Evolutionary conservation across 805 yeast genomes (phyloP).

Genomic region (Dipodascopsis uninucleata): DNA sequence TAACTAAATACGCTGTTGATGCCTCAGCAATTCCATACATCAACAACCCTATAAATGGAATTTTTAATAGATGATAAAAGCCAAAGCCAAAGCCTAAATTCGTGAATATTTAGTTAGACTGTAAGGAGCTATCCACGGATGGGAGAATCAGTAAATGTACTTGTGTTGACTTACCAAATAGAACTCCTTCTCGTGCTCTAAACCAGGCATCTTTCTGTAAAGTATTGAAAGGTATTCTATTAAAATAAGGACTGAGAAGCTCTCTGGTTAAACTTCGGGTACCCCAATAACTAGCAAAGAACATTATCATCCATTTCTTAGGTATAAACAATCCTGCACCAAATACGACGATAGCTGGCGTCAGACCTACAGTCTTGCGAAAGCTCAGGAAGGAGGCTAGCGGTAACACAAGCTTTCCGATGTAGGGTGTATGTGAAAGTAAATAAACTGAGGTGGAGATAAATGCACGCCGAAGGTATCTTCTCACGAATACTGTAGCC

Average conservation of each 20-base stretch:
- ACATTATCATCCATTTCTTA: slow-evolving; percentile 36
- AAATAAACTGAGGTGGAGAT: slow-evolving; percentile 37
- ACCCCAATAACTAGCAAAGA: slow-evolving; percentile 48
- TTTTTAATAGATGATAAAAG: slow-evolving; percentile 43
- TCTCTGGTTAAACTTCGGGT: slow-evolving; percentile 45
- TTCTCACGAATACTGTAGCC: slow-evolving; percentile 26
- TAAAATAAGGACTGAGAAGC: slow-evolving; percentile 50
- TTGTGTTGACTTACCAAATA: slow-evolving; percentile 38
- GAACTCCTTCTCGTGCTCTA: slow-evolving; percentile 50
- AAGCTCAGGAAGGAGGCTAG: slow-evolving; percentile 45
- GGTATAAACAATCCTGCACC: slow-evolving; percentile 40
- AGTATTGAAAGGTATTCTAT: slow-evolving; percentile 43
- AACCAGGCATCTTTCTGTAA: slow-evolving; percentile 47
- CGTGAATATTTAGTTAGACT: neutral
- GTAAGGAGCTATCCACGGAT: neutral
- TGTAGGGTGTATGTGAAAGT: slow-evolving; percentile 41
- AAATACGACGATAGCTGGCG: slow-evolving; percentile 43
- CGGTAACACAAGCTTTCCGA: slow-evolving; percentile 45
- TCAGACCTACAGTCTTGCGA: slow-evolving; percentile 46
- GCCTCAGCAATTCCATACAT: slow-evolving; percentile 53
- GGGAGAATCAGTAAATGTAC: neutral
- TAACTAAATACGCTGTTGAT: slow-evolving; percentile 50
- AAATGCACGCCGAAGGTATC: slow-evolving; percentile 34
- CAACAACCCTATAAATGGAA: slow-evolving; percentile 48
- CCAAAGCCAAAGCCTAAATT: slow-evolving; percentile 46